Percentiles rank a stretch among this genome's conserved stretches.
phyloP scores from a whole-genome alignment of 768 basidiomycete species.

The Tubosaeta sp. region DNA sequence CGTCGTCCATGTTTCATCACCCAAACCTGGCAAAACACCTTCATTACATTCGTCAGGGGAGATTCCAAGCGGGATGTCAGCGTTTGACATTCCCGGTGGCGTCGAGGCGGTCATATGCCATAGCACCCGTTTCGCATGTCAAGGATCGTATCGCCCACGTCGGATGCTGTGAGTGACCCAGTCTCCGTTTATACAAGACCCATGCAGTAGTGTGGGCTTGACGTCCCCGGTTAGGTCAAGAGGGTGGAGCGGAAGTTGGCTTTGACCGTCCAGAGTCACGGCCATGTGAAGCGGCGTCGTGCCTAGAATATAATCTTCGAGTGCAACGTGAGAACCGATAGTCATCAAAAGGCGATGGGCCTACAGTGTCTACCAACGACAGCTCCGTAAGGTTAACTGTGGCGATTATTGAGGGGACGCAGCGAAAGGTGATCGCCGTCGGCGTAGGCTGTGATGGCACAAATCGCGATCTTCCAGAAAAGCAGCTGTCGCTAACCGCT shows the following conservation, averaged over 20 bases:
- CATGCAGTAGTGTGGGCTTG: conserved; percentile 45
- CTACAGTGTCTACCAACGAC: conserved; percentile 47
- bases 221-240: conserved; percentile 58
- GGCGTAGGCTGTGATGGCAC: conserved; percentile 58
- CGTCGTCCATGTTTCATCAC: conserved; percentile 7
- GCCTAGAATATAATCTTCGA: conserved; percentile 71
- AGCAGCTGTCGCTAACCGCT: conserved; percentile 31
- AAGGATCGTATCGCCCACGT: conserved; percentile 66
- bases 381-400: conserved; percentile 21
- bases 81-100: no score
- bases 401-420: conserved; percentile 57
- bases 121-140: conserved; percentile 29
- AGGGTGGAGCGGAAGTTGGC: conserved; percentile 62
- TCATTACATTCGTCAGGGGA: no score
- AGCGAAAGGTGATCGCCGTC: conserved; percentile 27
- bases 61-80: no score
- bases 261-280: conserved; percentile 56
- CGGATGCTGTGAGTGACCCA: conserved; percentile 31
- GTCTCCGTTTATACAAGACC: conserved; percentile 58
- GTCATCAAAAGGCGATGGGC: conserved; percentile 15
- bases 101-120: no score
- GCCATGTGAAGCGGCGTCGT: conserved; percentile 66
- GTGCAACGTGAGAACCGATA: conserved; percentile 4
- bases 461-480: conserved; percentile 62
- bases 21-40: no score